Evolutionary conservation across 768 basidiomycete genomes (phyloP), one percentile per base, ranked within the genome.

Genomic region (Asterophora lycoperdoides): DNA sequence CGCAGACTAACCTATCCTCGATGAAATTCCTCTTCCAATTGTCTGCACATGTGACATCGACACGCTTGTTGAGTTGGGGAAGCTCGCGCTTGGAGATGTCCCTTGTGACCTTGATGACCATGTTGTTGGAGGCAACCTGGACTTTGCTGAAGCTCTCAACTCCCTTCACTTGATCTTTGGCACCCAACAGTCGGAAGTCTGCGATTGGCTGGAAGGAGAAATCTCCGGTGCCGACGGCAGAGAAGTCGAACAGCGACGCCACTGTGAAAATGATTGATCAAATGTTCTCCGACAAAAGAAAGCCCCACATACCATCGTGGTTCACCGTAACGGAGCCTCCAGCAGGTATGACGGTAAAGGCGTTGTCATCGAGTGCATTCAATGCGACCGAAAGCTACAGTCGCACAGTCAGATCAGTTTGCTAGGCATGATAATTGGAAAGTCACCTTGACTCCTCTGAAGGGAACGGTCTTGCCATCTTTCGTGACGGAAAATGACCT

Each of bases 391-490:
- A 67, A 42, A 72, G 53, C 71, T 73, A 49, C 9, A n/a, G 26
- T 2, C 26, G 5, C 5, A 5, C 11, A 26, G 18, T 35, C 9
- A 46, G 11, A 14, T 8, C n/a, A n/a, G 26, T 1, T 8, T 29
- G 9, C 20, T n/a, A 4, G 37, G 15, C 6, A 15, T 15, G 6
- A 32, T 2, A 23, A 4, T 14, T 20, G 10, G 38, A 38, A 10
- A 45, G 49, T 41, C 39, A 75, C 71, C 67, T 73, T 72, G 50
- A 74, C 54, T 18, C 75, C 75, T 11, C 65, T 73, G 64, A 77
- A 77, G 11, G 62, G 43, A 30, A 74, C 72, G 2, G 56, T 58
- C 15, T 57, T 43, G 18, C 66, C 72, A 53, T 70, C 67, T 56
- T 71, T 72, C 37, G 64, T 71, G 51, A 76, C 66, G 7, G 56